These are phyloP conservation scores for Polygonum maritimum DNA, from an alignment of 148 eudicot species.

Conservation along the genomic window DNA sequence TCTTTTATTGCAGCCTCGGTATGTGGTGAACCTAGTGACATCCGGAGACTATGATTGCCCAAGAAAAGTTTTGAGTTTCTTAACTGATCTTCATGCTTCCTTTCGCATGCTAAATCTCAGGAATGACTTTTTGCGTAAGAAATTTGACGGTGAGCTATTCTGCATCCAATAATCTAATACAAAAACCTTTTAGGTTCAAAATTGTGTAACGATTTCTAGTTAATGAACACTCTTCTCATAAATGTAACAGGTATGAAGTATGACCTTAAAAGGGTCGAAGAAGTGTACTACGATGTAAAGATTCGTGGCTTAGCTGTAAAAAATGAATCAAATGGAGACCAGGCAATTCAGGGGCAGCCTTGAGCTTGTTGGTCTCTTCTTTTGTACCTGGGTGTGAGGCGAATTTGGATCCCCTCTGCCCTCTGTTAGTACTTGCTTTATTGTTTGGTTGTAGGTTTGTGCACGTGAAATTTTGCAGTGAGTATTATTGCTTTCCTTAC, in stretches of 20 bases:
- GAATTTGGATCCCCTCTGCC: neutral
- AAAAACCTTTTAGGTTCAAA: neutral
- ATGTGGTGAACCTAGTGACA: conserved; percentile 92
- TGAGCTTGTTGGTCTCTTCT: neutral
- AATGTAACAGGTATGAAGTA: conserved; percentile 73
- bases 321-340: conserved; percentile 30
- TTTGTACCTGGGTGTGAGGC: neutral
- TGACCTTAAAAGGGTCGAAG: conserved; percentile 87
- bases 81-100: conserved; percentile 92
- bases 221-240: neutral
- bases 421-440: neutral
- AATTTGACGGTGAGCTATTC: conserved; percentile 69
- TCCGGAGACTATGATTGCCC: conserved; percentile 97
- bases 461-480: neutral
- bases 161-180: neutral
- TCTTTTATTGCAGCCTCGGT: conserved; percentile 79
- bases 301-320: conserved; percentile 68
- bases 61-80: conserved; percentile 68
- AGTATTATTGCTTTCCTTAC: neutral
- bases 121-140: conserved; percentile 89
- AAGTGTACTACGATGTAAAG: conserved; percentile 90
- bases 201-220: neutral
- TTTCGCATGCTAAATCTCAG: conserved; percentile 97
- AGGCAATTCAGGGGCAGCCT: conserved; percentile 5
- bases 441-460: neutral